Percentiles rank a stretch among this genome's conserved stretches.
Evolutionary conservation across 2,329 filamentous ascomycete genomes (phyloP).

Genomic region (Anisogramma anomala): DNA sequence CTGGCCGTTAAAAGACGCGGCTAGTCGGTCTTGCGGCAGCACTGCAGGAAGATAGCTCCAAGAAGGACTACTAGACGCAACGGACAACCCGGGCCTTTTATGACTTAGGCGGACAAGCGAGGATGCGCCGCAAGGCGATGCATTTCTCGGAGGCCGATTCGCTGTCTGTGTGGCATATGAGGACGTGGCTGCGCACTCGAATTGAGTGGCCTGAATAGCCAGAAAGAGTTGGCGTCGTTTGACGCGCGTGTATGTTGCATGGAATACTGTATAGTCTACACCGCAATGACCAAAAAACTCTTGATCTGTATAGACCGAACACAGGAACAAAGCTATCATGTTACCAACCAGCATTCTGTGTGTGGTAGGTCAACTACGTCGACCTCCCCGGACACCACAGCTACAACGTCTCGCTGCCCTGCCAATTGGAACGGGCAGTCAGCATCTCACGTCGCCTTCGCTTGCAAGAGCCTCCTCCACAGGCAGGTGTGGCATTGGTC

Average conservation of each 20-base stretch:
- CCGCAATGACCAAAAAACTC: not conserved
- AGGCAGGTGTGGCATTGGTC: no score
- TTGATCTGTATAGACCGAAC: no score
- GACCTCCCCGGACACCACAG: no score
- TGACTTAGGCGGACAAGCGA: not conserved
- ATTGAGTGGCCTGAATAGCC: not conserved
- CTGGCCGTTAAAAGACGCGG: conserved; percentile 11
- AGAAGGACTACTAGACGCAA: conserved; percentile 1
- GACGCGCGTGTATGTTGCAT: not conserved
- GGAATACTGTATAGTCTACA: not conserved
- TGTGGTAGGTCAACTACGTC: no score
- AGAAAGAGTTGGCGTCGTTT: not conserved
- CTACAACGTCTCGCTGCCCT: no score
- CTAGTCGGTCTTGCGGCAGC: not conserved
- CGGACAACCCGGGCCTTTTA: conserved; percentile 1
- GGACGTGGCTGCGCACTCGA: no score
- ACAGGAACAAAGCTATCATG: no score
- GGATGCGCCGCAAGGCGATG: not conserved
- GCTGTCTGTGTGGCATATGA: no score
- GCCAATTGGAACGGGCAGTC: no score
- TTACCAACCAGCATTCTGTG: no score
- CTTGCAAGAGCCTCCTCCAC: no score
- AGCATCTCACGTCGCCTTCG: no score
- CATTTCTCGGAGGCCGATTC: not conserved
- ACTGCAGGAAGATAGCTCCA: not conserved